Evolutionary conservation across 2,329 filamentous ascomycete species (phyloP), one percentile per base, ranked within the genome.

Genomic region (Nothophoma quercina): DNA sequence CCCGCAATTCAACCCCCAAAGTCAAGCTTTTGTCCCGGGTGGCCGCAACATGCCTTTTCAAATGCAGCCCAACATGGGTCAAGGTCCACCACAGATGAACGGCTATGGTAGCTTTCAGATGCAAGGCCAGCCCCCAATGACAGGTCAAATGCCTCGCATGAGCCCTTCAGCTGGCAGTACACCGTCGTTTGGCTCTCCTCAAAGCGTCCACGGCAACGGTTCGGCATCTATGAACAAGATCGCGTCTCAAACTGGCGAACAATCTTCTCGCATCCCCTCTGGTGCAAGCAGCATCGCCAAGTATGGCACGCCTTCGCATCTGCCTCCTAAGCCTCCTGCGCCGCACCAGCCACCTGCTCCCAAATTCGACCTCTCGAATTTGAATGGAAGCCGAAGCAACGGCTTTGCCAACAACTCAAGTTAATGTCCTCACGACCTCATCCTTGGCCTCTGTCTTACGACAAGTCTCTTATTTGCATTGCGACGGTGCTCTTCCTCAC

Each of bases 1-100:
- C 51, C 90, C 91, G 64, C 86, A 89, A 10, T 97, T 98, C 78
- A 97, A 97, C 69, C 93, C 93, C 1, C 93, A 96, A 77, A 97
- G 90, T 13, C 90, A 96, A 68, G 90, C 93, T 0, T 97, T 98
- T 73, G 85, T 96, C 19, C 93, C 93, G 1, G 82, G 81, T 43
- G 63, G 66, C 79, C 84, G 55, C 22, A 67, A 67, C 32, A 63
- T 63, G 52, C 64, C 68, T 5, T 74, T 68, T 34, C 61, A 59
- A n/a, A 70, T 70, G 64, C 68, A 66, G 33, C 56, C 65, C 8
- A 69, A 64, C 45, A 70, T 70, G 63, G 52, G 56, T 22, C 64
- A 60, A 26, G 62, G 61, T 35, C 67, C 71, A 7, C 60, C 64
- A 22, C 75, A 73, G 28, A 70, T 70, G 65, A 71, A 67, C 48